phyloP scores from a whole-genome alignment of 768 basidiomycete genomes.

The Suillus americanus region DNA sequence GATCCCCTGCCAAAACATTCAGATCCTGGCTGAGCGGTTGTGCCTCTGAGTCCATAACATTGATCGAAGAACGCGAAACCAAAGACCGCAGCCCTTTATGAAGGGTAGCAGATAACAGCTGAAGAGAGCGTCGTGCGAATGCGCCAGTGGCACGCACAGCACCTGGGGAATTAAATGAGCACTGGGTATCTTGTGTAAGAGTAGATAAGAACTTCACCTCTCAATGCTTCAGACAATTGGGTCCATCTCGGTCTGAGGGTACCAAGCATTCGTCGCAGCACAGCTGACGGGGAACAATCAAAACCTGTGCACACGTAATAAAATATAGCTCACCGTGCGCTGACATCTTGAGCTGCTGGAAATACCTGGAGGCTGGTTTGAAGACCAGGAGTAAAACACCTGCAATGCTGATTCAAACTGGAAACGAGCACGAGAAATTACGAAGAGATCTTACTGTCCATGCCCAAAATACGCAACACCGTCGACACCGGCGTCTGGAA shows the following conservation, averaged over 20 bases:
- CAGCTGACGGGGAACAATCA: background rate
- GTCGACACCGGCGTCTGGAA: slow-evolving; percentile 8
- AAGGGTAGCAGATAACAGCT: background rate
- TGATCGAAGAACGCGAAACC: background rate
- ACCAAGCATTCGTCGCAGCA: background rate
- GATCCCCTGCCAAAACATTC: background rate
- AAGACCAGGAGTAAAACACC: background rate
- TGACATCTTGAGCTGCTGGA: background rate
- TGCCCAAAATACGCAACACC: background rate
- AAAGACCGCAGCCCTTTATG: background rate
- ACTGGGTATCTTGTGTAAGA: background rate
- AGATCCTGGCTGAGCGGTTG: background rate
- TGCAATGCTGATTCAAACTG: background rate
- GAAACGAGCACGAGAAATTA: background rate
- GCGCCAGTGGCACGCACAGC: background rate
- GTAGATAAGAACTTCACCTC: background rate
- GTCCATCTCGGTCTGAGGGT: background rate
- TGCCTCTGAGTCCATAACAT: background rate
- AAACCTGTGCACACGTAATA: background rate
- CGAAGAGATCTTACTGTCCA: background rate
- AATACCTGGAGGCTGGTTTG: background rate
- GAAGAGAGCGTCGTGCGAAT: background rate
- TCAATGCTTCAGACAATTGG: background rate
- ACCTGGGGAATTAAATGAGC: background rate
- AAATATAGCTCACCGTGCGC: background rate